These are phyloP conservation scores for Hyphodiscus sp. DNA, from an alignment of 2,329 filamentous ascomycete species.

Conservation along the genomic window DNA sequence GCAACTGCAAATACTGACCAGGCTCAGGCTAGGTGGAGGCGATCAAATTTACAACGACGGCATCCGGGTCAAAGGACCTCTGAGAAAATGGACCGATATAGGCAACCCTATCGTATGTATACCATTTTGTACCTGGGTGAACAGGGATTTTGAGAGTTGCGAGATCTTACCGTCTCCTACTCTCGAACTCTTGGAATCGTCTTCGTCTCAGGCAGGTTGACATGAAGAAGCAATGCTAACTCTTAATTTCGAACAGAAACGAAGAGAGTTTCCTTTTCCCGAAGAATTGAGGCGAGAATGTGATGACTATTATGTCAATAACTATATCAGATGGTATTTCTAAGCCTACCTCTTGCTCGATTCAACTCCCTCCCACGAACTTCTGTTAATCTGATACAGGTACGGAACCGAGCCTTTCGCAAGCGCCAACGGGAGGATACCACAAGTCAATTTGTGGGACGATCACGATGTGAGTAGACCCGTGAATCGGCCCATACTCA, in stretches of 20 bases:
- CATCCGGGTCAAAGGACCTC: slow-evolving; percentile 75
- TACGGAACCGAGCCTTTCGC: slow-evolving; percentile 81
- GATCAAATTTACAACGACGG: slow-evolving; percentile 97
- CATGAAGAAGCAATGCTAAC: too few species aligned
- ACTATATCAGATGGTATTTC: slow-evolving; percentile 69
- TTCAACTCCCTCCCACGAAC: slow-evolving; percentile 18
- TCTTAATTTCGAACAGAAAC: slow-evolving; percentile 44
- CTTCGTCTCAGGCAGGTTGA: too few species aligned
- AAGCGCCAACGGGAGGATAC: slow-evolving; percentile 80
- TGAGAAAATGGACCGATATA: slow-evolving; percentile 77
- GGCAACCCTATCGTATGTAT: slow-evolving; percentile 53
- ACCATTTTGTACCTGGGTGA: too few species aligned
- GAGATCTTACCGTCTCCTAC: too few species aligned
- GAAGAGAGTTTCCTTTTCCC: slow-evolving; percentile 71
- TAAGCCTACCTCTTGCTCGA: slow-evolving; percentile 30
- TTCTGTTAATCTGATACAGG: slow-evolving; percentile 58
- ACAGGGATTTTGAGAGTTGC: too few species aligned
- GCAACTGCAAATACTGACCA: slow-evolving; percentile 13
- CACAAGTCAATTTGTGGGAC: slow-evolving; percentile 97
- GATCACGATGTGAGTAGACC: slow-evolving; percentile 73
- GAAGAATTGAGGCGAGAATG: slow-evolving; percentile 73
- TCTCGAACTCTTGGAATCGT: too few species aligned
- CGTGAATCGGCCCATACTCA: slow-evolving; percentile 52
- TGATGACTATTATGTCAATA: slow-evolving; percentile 85
- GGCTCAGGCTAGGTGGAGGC: slow-evolving; percentile 72